phyloP scores from a whole-genome alignment of 208 protist species.

The Borovskyia barvae region DNA sequence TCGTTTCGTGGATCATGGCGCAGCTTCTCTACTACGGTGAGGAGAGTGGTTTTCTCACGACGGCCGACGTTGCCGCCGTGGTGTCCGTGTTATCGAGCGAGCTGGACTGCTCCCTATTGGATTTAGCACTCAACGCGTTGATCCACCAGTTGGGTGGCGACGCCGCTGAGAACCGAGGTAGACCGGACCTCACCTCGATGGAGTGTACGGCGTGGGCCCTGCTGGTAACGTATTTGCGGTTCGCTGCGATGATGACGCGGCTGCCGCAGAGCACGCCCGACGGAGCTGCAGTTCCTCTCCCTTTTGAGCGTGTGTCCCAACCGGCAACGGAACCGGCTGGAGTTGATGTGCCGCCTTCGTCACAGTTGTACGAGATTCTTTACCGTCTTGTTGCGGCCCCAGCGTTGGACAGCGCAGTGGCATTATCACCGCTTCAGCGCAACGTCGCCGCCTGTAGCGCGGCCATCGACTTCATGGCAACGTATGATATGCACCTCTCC shows the following conservation, averaged over 20 bases:
- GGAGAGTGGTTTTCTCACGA: neutral
- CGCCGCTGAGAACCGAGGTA: neutral
- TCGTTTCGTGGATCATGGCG: constrained; percentile 23
- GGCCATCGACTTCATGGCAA: constrained; percentile 34
- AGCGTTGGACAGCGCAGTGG: no score
- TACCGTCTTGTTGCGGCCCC: no score
- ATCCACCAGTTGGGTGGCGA: constrained; percentile 6
- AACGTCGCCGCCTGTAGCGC: constrained; percentile 24
- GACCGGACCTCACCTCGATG: neutral
- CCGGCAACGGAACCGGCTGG: no score
- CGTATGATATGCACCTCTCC: constrained; percentile 14
- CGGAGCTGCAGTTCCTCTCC: no score
- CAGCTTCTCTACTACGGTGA: constrained; percentile 20
- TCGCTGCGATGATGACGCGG: neutral
- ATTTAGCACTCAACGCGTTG: constrained; percentile 7
- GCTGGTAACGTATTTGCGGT: constrained; percentile 28
- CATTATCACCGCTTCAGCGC: no score
- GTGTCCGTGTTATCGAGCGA: constrained; percentile 13
- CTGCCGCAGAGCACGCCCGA: neutral
- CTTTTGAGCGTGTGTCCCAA: no score
- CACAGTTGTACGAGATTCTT: no score
- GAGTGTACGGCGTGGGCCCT: constrained; percentile 34
- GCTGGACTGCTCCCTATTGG: constrained; percentile 5
- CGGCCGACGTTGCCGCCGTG: neutral
- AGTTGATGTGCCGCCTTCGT: no score